A percentile compares a stretch with the other conserved stretches of the same genome.
Evolutionary conservation across 805 yeast genomes (phyloP).

Genomic region (Yarrowia alimentaria): DNA sequence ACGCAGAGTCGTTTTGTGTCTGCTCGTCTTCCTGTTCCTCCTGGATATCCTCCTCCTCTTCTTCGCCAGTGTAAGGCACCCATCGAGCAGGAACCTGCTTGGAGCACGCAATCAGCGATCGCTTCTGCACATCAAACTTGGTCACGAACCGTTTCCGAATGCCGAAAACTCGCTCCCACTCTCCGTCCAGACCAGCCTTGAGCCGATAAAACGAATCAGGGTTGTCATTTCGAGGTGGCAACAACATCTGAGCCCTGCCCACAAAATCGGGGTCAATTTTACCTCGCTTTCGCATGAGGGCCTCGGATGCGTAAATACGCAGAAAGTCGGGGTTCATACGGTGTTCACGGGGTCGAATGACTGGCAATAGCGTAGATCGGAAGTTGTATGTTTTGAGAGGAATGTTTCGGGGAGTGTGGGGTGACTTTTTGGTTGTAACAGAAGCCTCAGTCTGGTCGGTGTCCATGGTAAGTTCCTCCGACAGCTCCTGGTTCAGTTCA

Average conservation of each 20-base stretch:
- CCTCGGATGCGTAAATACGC: constrained; percentile 40
- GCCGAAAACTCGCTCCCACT: constrained; percentile 33
- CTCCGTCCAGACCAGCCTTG: constrained; percentile 30
- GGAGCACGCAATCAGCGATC: constrained; percentile 5
- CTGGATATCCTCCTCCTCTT: too few species aligned
- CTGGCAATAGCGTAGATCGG: constrained; percentile 36
- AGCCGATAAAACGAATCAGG: constrained; percentile 20
- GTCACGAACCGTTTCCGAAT: constrained; percentile 34
- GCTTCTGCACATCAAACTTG: constrained; percentile 23
- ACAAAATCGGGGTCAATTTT: constrained; percentile 38
- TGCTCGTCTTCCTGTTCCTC: too few species aligned
- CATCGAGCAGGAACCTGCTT: constrained; percentile 23
- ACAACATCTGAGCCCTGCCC: constrained; percentile 39
- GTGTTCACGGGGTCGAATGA: constrained; percentile 38
- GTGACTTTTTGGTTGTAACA: background rate
- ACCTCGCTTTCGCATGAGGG: constrained; percentile 39
- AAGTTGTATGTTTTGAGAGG: constrained; percentile 38
- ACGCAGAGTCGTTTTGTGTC: too few species aligned
- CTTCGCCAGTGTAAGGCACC: too few species aligned
- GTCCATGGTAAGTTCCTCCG: too few species aligned
- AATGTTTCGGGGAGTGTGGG: constrained; percentile 17
- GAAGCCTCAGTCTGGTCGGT: constrained; percentile 4
- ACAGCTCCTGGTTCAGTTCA: constrained; percentile 10
- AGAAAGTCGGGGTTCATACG: constrained; percentile 41
- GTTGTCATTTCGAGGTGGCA: constrained; percentile 35